Percentiles rank a stretch among this genome's conserved stretches.
phyloP scores from a whole-genome alignment of 805 yeast species.

The Candida arabinofermentans region DNA sequence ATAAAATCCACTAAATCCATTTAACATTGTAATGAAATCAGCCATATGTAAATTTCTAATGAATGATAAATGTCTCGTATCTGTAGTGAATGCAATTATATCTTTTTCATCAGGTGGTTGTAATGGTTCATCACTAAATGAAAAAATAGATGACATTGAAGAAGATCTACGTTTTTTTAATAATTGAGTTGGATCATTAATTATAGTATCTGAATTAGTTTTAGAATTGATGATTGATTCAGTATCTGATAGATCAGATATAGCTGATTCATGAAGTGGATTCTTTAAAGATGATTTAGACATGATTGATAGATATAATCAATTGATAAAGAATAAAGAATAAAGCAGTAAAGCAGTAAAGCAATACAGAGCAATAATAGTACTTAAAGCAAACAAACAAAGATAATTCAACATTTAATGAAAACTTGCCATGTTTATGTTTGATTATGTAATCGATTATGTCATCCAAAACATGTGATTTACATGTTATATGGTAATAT shows the following conservation, averaged over 20 bases:
- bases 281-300: too few relatives aligned
- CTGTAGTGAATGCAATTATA: constrained; percentile 74
- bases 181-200: background rate
- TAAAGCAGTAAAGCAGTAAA: too few relatives aligned
- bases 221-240: constrained; percentile 19
- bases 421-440: too few relatives aligned
- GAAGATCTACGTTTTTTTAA: constrained; percentile 28
- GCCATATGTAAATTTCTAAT: constrained; percentile 89
- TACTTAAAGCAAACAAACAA: too few relatives aligned
- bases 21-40: constrained; percentile 89
- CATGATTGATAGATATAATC: too few relatives aligned
- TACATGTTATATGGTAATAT: too few relatives aligned
- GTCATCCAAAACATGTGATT: too few relatives aligned
- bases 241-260: constrained; percentile 14
- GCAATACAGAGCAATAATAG: too few relatives aligned
- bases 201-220: too few relatives aligned
- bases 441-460: too few relatives aligned
- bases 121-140: constrained; percentile 51
- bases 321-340: too few relatives aligned
- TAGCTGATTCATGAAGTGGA: background rate
- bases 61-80: constrained; percentile 81
- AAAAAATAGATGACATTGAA: constrained; percentile 41
- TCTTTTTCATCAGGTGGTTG: constrained; percentile 79
- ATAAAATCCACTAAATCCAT: constrained; percentile 92
- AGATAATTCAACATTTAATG: too few relatives aligned